Conservation (phyloP, 345 rosid species). For the Balakata baccata region DNA sequence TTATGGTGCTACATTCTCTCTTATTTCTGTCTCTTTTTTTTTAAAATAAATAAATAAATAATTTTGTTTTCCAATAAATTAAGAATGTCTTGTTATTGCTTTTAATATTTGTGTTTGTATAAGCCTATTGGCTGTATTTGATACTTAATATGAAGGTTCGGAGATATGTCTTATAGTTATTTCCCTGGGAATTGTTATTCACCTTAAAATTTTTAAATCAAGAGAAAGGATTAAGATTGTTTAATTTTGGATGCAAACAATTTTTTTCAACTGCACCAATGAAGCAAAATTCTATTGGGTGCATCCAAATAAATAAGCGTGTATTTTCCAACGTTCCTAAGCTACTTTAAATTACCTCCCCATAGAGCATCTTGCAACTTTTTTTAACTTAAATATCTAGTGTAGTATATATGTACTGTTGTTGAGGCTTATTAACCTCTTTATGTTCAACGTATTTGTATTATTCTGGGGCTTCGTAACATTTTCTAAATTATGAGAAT, state of each 20-base stretch:
- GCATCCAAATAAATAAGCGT: not conserved
- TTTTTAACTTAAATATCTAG: not conserved
- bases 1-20: too few relatives aligned
- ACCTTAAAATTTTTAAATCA: not conserved
- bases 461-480: slow-evolving; percentile 1
- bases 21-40: not conserved
- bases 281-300: not conserved
- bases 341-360: too few relatives aligned
- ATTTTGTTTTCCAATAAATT: too few relatives aligned
- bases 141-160: not conserved
- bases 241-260: not conserved
- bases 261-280: not conserved
- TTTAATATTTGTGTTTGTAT: too few relatives aligned
- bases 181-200: not conserved
- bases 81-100: not conserved
- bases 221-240: not conserved
- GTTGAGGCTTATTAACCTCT: not conserved
- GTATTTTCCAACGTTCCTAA: not conserved
- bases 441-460: not conserved
- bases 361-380: not conserved
- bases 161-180: not conserved
- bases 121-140: too few relatives aligned
- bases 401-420: not conserved
- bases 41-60: not conserved
- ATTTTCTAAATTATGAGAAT: not conserved